Conservation (phyloP, 176 grass and related monocot species). For the Musa troglodytarum region DNA sequence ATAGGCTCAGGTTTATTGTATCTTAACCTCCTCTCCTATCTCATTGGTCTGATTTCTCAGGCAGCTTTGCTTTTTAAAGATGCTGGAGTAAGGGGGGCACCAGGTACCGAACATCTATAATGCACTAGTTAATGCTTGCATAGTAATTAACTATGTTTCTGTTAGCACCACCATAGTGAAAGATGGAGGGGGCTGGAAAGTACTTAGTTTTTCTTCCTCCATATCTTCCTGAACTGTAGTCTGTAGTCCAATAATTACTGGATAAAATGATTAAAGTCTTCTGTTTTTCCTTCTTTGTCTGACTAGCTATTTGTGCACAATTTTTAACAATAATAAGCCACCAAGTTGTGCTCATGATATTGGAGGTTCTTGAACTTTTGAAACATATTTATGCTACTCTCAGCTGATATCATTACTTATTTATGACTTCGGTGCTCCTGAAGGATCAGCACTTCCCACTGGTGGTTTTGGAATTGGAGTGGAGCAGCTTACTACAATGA, state of each 20-base stretch:
- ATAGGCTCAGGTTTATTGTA: not conserved
- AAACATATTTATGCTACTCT: not conserved
- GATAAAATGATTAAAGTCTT: no score
- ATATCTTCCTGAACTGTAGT: no score
- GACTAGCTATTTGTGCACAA: no score
- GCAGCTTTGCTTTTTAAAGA: slow-evolving; percentile 80
- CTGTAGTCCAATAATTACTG: no score
- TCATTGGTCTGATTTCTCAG: slow-evolving; percentile 35
- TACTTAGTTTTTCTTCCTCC: no score
- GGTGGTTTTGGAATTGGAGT: slow-evolving; percentile 67
- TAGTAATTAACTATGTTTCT: no score
- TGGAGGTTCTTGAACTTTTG: not conserved
- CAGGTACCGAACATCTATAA: not conserved
- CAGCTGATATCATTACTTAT: not conserved
- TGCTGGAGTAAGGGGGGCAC: slow-evolving; percentile 36
- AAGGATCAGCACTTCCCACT: slow-evolving; percentile 13
- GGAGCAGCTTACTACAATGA: slow-evolving; percentile 60
- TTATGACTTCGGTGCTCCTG: not conserved
- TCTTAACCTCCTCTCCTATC: slow-evolving; percentile 3
- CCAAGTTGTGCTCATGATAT: no score
- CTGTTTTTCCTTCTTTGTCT: no score
- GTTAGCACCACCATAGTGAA: no score
- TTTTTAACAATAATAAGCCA: no score
- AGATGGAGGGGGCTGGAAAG: no score
- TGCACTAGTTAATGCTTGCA: no score